These are phyloP conservation scores for Myochromella boudieri DNA, from an alignment of 768 basidiomycete genomes.

Conservation along the genomic window DNA sequence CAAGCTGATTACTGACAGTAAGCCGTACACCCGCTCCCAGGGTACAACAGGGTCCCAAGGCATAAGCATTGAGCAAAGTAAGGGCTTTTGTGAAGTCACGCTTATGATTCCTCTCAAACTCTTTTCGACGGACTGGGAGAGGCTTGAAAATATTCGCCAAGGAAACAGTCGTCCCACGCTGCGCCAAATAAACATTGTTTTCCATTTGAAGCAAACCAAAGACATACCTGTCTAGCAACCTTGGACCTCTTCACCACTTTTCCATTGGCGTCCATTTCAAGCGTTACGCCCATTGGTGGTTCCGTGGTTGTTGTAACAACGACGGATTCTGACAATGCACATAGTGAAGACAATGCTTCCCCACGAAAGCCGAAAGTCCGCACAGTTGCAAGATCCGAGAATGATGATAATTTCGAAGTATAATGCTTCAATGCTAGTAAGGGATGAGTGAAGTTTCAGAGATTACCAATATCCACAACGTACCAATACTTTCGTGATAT, in stretches of 20 bases:
- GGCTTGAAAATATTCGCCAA: conserved; percentile 74
- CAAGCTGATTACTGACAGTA: conserved; percentile 64
- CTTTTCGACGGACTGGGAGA: conserved; percentile 89
- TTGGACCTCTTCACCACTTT: conserved; percentile 54
- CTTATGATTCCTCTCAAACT: conserved; percentile 85
- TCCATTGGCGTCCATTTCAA: conserved; percentile 75
- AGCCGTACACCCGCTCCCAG: conserved; percentile 70
- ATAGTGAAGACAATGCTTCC: conserved; percentile 93
- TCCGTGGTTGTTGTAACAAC: conserved; percentile 73
- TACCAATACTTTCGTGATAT: conserved; percentile 81
- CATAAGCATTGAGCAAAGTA: conserved; percentile 83
- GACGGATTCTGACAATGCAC: conserved; percentile 74
- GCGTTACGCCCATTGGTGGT: conserved; percentile 74
- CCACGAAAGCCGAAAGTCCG: conserved; percentile 93
- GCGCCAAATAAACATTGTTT: conserved; percentile 4
- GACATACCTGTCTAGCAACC: conserved; percentile 74
- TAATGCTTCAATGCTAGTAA: conserved; percentile 81
- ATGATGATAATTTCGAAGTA: conserved; percentile 86
- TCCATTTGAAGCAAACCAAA: neutral
- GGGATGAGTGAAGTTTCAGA: neutral
- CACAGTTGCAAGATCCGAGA: conserved; percentile 70
- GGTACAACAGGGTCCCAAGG: conserved; percentile 77
- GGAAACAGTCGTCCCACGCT: conserved; percentile 87
- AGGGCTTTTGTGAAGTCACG: conserved; percentile 88
- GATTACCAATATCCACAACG: conserved; percentile 18